Percentiles rank a stretch among this genome's conserved stretches.
Evolutionary conservation across 2,329 filamentous ascomycete species (phyloP).

Genomic region (Calonectria montana): DNA sequence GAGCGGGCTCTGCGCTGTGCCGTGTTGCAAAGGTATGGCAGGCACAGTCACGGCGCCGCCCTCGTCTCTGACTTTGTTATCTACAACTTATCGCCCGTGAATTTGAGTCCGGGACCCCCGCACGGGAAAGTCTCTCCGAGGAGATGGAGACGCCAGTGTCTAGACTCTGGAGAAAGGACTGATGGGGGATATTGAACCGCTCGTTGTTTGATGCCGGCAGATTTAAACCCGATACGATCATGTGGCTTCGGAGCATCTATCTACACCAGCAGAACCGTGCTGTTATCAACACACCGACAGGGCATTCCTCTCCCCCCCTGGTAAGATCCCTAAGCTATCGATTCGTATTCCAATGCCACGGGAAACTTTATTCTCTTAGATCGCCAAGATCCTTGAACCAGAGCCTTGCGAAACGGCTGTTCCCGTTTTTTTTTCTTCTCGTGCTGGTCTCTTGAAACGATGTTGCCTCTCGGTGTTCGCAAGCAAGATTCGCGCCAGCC

Average conservation of each 20-base stretch:
- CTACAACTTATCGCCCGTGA: constrained; percentile 9
- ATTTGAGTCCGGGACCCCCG: constrained; percentile 6
- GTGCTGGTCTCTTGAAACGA: neutral
- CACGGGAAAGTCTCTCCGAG: constrained; percentile 7
- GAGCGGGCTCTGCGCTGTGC: neutral
- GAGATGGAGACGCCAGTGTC: neutral
- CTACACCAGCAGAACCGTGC: neutral
- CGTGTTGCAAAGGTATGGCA: neutral
- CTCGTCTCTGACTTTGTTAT: neutral
- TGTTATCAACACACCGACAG: neutral
- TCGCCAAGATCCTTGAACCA: neutral
- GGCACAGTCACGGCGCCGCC: neutral
- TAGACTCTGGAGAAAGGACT: constrained; percentile 1
- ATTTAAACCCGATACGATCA: neutral
- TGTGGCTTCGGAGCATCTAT: neutral
- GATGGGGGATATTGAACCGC: neutral
- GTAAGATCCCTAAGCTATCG: neutral
- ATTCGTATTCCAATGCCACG: neutral
- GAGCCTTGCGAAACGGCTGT: neutral
- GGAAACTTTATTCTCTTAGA: neutral
- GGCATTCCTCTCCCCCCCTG: neutral
- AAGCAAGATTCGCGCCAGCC: neutral
- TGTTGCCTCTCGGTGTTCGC: neutral
- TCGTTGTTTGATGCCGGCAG: neutral
- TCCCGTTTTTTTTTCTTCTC: neutral